A percentile compares a stretch with the other conserved stretches of the same genome.
phyloP scores from a whole-genome alignment of 1,284 basidiomycete genomes.

The Boletus semigastroideus region DNA sequence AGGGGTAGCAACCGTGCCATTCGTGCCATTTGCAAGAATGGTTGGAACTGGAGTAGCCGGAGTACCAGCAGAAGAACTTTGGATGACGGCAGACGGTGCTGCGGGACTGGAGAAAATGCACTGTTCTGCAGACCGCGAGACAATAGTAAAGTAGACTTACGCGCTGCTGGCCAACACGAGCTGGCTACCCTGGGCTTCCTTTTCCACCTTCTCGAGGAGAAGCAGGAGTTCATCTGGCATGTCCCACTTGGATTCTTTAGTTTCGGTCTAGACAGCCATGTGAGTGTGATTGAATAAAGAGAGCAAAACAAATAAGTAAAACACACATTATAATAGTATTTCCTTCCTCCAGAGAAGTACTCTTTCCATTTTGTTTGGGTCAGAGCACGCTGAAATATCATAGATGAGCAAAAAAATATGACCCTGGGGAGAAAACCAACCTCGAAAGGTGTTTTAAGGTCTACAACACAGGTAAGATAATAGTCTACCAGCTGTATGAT shows the following conservation, averaged over 20 bases:
- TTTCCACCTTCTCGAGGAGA: conserved; percentile 81
- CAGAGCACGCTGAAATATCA: conserved; percentile 67
- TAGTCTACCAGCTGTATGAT: conserved; percentile 6
- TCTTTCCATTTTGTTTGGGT: conserved; percentile 90
- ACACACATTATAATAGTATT: conserved; percentile 89
- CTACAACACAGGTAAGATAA: conserved; percentile 38
- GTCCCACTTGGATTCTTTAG: conserved; percentile 94
- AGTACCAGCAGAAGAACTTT: conserved; percentile 5
- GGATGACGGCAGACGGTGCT: conserved; percentile 11
- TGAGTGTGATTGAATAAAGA: background rate
- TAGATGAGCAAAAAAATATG: conserved; percentile 7
- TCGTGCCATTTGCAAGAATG: conserved; percentile 41
- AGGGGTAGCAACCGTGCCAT: conserved; percentile 47
- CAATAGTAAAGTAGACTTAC: conserved; percentile 17
- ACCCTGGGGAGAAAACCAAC: conserved; percentile 39
- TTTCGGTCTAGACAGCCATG: conserved; percentile 55
- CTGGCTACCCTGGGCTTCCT: conserved; percentile 50
- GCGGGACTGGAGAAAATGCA: conserved; percentile 14
- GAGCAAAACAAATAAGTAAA: background rate
- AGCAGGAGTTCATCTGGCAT: conserved; percentile 86
- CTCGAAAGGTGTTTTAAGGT: conserved; percentile 84
- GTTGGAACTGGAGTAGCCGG: conserved; percentile 15
- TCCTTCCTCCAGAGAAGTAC: conserved; percentile 85
- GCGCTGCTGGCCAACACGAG: conserved; percentile 34
- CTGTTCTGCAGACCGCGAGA: background rate